Evolutionary conservation across 331 rosid species (phyloP).

Genomic region (Ulmus americana): DNA sequence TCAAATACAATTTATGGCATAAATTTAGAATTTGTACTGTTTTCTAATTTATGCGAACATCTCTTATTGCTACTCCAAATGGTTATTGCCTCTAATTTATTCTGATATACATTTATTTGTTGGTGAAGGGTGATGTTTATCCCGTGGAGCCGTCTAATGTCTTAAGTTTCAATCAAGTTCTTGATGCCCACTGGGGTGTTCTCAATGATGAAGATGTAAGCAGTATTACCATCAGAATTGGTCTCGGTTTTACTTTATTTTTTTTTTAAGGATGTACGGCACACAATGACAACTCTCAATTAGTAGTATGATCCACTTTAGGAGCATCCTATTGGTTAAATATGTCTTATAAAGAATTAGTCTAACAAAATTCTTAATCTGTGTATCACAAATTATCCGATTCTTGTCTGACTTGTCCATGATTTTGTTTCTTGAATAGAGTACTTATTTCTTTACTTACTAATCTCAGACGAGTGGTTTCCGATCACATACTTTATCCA

Average conservation of each 20-base stretch:
- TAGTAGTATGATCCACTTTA: background rate
- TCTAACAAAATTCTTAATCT: conserved; percentile 8
- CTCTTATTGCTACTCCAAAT: background rate
- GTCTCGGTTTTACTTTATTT: conserved; percentile 12
- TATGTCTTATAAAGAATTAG: background rate
- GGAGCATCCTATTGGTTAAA: background rate
- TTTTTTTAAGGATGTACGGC: background rate
- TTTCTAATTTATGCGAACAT: too few relatives aligned
- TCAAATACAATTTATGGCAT: too few relatives aligned
- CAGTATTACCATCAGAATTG: conserved; percentile 15
- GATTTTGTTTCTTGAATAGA: background rate
- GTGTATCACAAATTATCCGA: background rate
- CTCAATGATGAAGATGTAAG: conserved; percentile 85
- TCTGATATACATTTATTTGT: conserved; percentile 28
- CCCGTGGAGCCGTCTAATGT: conserved; percentile 69
- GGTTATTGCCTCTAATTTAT: background rate
- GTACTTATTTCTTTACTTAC: background rate
- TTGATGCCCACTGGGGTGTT: conserved; percentile 94
- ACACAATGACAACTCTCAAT: background rate
- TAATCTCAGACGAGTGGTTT: conserved; percentile 66
- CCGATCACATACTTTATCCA: conserved; percentile 84
- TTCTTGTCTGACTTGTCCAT: background rate
- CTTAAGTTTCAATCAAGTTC: conserved; percentile 58
- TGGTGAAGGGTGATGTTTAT: conserved; percentile 86
- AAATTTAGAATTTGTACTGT: too few relatives aligned